Evolutionary conservation across 495 filamentous ascomycete species (phyloP), one percentile per base, ranked within the genome.

Genomic region (Elasticomyces elasticus): DNA sequence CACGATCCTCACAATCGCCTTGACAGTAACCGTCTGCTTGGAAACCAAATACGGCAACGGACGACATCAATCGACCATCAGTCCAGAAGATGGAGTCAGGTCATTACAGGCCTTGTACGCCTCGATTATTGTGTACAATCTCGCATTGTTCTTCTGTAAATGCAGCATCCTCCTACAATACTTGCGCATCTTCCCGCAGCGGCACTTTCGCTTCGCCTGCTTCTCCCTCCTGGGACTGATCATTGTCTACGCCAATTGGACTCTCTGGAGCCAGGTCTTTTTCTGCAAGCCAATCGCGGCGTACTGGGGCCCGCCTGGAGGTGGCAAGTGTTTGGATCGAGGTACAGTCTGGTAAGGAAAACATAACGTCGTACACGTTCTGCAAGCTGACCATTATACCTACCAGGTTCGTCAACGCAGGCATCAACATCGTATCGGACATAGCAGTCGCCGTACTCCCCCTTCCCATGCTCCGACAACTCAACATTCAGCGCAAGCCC

Each of bases 381-480:
- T n/a, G n/a, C 42, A 26, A 23, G 12, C 50, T 42, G 50, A 52
- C 23, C 13, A 15, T 20, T 19, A 15, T 4, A 12, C 19, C 35
- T 17, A 13, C 20, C 26, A 52, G 50, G 61, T 76, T 73, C 62
- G 63, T 69, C 49, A 78, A 74, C 61, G 69, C 71, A 1, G 67
- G 66, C 0, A 68, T 76, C 28, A 79, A 78, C 62, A 76, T 80
- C 43, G 43, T 72, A 17, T 74, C 71, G 31, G 77, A 80, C 55
- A 48, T 77, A 25, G 64, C 70, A 28, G 63, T 78, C 37, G 71
- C 77, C 28, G 51, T 66, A 11, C 61, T 69, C 10, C 66, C 66
- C 0, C 55, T 69, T 31, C 60, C 59, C 2, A 54, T 60, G 2
- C 38, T 69, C 13, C 15, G 37, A 23, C 28, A 45, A 6, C 49